Conservation (phyloP, 495 filamentous ascomycete species). For the Hyaloscypha hepaticicola region DNA sequence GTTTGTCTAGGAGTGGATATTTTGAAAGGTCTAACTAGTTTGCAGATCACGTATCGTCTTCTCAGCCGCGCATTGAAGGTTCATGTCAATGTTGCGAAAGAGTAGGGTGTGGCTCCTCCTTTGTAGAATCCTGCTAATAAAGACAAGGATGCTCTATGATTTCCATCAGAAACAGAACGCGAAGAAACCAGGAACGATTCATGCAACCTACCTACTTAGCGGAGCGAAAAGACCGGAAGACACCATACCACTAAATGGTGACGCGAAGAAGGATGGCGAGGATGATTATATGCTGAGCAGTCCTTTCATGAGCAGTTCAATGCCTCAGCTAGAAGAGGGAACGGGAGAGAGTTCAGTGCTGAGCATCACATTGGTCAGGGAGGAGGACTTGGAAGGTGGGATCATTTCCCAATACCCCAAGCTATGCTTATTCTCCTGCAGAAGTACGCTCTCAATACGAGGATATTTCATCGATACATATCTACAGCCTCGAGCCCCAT, state of each 20-base stretch:
- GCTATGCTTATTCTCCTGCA: slow-evolving; percentile 33
- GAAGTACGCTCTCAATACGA: slow-evolving; percentile 67
- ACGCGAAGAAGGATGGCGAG: slow-evolving; percentile 50
- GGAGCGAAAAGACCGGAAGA: slow-evolving; percentile 48
- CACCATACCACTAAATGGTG: slow-evolving; percentile 27
- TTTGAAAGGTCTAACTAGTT: slow-evolving; percentile 8
- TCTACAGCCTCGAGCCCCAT: slow-evolving; percentile 80
- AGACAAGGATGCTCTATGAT: slow-evolving; percentile 79
- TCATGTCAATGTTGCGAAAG: slow-evolving; percentile 80
- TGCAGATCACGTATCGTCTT: slow-evolving; percentile 79
- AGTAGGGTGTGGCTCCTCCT: slow-evolving; percentile 47
- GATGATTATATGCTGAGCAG: slow-evolving; percentile 75
- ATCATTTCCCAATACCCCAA: not conserved
- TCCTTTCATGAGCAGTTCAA: slow-evolving; percentile 55
- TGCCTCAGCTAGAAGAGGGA: slow-evolving; percentile 30
- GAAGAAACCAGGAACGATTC: slow-evolving; percentile 68
- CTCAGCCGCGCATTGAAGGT: slow-evolving; percentile 77
- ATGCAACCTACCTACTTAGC: slow-evolving; percentile 85
- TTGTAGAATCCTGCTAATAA: slow-evolving; percentile 11
- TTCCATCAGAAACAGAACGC: slow-evolving; percentile 79
- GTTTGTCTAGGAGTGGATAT: not conserved
- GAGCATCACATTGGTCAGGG: slow-evolving; percentile 69
- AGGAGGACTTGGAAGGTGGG: slow-evolving; percentile 76
- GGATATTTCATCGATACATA: slow-evolving; percentile 70
- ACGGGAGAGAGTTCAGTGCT: slow-evolving; percentile 42